Percentiles rank a stretch among this genome's conserved stretches.
Evolutionary conservation across 2,329 filamentous ascomycete genomes (phyloP).

Genomic region (Ophiostoma quercus): DNA sequence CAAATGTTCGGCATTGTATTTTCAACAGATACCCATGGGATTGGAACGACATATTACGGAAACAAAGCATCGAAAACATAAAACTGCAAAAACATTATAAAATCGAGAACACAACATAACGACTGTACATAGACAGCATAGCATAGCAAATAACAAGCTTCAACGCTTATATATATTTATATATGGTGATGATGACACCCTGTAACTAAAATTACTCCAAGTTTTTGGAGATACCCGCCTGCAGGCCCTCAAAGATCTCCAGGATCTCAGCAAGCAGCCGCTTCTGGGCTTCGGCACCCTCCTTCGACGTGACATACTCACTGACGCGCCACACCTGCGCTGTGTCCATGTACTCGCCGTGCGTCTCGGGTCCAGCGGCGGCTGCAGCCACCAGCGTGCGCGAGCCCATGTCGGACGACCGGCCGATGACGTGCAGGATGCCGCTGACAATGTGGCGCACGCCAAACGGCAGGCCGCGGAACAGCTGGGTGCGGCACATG

Average conservation of each 20-base stretch:
- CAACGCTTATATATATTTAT: not conserved
- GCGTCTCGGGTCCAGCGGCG: slow-evolving; percentile 36
- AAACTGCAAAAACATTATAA: not conserved
- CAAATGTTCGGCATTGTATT: slow-evolving; percentile 2
- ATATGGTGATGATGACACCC: not conserved
- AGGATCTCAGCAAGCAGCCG: slow-evolving; percentile 42
- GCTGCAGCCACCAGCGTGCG: slow-evolving; percentile 39
- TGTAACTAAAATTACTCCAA: slow-evolving; percentile 19
- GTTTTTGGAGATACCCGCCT: slow-evolving; percentile 37
- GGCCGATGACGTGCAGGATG: slow-evolving; percentile 32
- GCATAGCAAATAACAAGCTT: not conserved
- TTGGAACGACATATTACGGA: slow-evolving; percentile 7
- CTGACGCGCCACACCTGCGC: slow-evolving; percentile 33
- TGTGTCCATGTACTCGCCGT: slow-evolving; percentile 41
- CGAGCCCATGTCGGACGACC: slow-evolving; percentile 39
- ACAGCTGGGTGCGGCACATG: slow-evolving; percentile 40
- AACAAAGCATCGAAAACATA: slow-evolving; percentile 14
- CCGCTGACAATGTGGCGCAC: slow-evolving; percentile 28
- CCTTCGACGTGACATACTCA: slow-evolving; percentile 35
- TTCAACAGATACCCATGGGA: slow-evolving; percentile 25
- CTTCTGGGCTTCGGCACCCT: slow-evolving; percentile 36
- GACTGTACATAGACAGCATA: not conserved
- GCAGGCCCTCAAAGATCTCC: slow-evolving; percentile 40
- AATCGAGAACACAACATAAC: not conserved
- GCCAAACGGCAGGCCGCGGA: slow-evolving; percentile 34